Evolutionary conservation across 208 protist genomes (phyloP).

Genomic region (Acanthamoeba polyphaga): DNA sequence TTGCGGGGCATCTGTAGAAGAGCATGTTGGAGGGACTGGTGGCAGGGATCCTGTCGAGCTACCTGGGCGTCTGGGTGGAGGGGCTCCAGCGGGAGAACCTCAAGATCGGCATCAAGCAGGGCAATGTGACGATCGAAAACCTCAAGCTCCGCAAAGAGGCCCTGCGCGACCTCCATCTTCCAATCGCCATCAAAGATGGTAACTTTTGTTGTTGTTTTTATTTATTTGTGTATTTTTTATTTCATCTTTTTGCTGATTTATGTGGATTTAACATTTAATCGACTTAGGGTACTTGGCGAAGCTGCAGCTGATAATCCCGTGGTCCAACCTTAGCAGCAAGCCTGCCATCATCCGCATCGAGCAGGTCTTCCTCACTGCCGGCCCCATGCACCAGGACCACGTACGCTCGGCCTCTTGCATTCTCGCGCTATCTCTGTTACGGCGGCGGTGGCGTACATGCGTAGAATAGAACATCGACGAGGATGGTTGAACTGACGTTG

Average conservation of each 20-base stretch:
- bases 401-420: neutral
- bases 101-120: constrained; percentile 58
- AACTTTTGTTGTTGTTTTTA: neutral
- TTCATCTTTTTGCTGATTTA: neutral
- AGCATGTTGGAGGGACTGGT: constrained; percentile 67
- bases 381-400: neutral
- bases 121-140: constrained; percentile 68
- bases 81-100: constrained; percentile 58
- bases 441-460: too few relatives aligned
- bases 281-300: constrained; percentile 53
- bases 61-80: constrained; percentile 27
- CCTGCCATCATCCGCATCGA: constrained; percentile 68
- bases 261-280: neutral
- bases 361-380: constrained; percentile 37
- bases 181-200: constrained; percentile 63
- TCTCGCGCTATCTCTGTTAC: too few relatives aligned
- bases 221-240: neutral
- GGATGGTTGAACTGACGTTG: neutral
- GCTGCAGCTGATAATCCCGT: constrained; percentile 66
- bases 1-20: neutral
- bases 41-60: constrained; percentile 36
- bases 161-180: constrained; percentile 30
- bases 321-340: constrained; percentile 69
- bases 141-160: constrained; percentile 69
- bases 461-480: too few relatives aligned